Evolutionary conservation across 768 basidiomycete genomes (phyloP), one percentile per base, ranked within the genome.

Genomic region (Peribolospora baueri): DNA sequence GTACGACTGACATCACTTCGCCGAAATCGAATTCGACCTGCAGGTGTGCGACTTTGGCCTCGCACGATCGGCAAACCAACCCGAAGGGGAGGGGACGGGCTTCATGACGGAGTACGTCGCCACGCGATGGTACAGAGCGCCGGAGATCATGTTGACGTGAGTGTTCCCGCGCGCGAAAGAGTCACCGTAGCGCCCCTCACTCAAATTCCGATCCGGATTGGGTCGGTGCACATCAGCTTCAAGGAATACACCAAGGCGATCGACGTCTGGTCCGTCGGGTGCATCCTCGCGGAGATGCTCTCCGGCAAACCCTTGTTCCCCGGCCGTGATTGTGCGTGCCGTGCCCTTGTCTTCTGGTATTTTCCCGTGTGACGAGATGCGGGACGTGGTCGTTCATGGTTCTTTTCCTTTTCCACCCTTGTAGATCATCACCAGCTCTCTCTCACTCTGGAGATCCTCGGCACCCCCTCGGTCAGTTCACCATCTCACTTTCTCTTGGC

Each of bases 41-140:
- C 46, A 67, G 65, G 65, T 69, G 55, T 73, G 82, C 68, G 91
- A 97, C 66, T 98, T 97, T 66, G 93, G 93, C 52, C 74, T 93
- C 42, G 87, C 87, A 1, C 76, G 88, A 25, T 53, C 57, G 57
- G 63, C 62, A 4, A 57, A 59, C 53, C 55, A 53, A 42, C 57
- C 53, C 40, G 61, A 64, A 49, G 56, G 59, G 7, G 82, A 84
- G 62, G 83, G 61, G 11, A 59, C 69, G 7, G 70, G 70, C 3
- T 88, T 87, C 71, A 87, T 90, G 86, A 91, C 86, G 2, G 63
- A 60, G 53, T 91, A 90, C 64, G 93, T 98, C 51, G 91, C 93
- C 2, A 97, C 93, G 37, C 74, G 93, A 61, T 98, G 93, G 93
- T 98, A 97, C 65, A 79, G 93, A 43, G 93, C 93, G 0, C 93